Evolutionary conservation across 495 filamentous ascomycete species (phyloP).

Genomic region (Usnea hakonensis): DNA sequence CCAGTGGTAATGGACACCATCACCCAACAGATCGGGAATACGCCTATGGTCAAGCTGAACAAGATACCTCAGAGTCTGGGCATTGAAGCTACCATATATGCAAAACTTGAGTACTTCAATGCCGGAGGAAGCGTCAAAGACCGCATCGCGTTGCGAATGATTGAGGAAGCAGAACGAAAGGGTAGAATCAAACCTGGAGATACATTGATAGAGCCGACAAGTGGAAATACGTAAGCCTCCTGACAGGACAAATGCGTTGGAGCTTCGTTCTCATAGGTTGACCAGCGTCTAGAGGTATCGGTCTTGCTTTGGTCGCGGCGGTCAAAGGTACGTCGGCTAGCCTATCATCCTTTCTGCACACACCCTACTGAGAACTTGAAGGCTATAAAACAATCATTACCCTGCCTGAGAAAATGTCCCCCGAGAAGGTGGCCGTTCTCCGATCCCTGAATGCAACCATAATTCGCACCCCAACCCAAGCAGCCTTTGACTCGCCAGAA

Average conservation of each 20-base stretch:
- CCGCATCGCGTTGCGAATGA: constrained; percentile 93
- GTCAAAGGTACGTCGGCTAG: constrained; percentile 59
- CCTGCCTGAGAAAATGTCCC: constrained; percentile 97
- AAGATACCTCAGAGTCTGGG: constrained; percentile 81
- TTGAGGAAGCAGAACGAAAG: constrained; percentile 84
- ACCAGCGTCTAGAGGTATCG: constrained; percentile 56
- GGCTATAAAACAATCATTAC: constrained; percentile 97
- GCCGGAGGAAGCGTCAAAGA: constrained; percentile 98
- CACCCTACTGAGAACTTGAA: constrained; percentile 17
- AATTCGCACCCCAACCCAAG: constrained; percentile 93
- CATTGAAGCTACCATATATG: constrained; percentile 85
- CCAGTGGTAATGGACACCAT: constrained; percentile 53
- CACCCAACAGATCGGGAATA: constrained; percentile 79
- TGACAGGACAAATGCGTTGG: background rate
- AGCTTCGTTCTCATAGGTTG: constrained; percentile 31
- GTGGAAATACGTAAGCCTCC: constrained; percentile 75
- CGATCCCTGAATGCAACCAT: constrained; percentile 92
- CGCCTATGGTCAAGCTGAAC: constrained; percentile 87
- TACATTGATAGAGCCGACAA: constrained; percentile 94
- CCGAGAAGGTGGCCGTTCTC: constrained; percentile 93
- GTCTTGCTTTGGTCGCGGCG: constrained; percentile 84
- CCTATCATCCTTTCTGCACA: background rate
- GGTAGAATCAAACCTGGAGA: constrained; percentile 96
- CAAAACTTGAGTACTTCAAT: constrained; percentile 95
- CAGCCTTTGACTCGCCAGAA: constrained; percentile 89